Conservation (phyloP, 805 yeast species). For the Komagataella populi region DNA sequence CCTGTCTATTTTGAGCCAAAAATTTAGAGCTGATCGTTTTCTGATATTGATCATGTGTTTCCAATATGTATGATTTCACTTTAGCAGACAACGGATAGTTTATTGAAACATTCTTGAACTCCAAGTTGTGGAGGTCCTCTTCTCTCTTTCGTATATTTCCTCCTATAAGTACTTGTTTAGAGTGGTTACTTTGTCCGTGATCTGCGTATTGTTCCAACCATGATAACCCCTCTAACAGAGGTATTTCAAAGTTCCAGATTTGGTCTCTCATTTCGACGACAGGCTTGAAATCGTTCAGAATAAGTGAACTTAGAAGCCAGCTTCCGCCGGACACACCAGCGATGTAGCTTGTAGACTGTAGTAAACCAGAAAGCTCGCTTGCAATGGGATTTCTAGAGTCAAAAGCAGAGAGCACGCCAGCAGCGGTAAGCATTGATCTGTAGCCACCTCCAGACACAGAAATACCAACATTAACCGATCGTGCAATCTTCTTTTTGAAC, state of each 20-base stretch:
- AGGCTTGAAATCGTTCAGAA: slow-evolving; percentile 23
- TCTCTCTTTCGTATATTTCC: background rate
- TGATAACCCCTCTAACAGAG: slow-evolving; percentile 44
- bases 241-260: slow-evolving; percentile 29
- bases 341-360: slow-evolving; percentile 41
- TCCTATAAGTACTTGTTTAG: background rate
- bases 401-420: slow-evolving; percentile 38
- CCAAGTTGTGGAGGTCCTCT: background rate
- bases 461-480: slow-evolving; percentile 6
- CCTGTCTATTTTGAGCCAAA: background rate
- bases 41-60: background rate
- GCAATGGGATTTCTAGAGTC: slow-evolving; percentile 29
- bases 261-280: slow-evolving; percentile 13
- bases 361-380: slow-evolving; percentile 32
- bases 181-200: slow-evolving; percentile 4
- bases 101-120: background rate
- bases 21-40: background rate
- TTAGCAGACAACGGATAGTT: background rate
- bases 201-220: slow-evolving; percentile 22
- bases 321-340: slow-evolving; percentile 65
- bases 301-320: slow-evolving; percentile 46
- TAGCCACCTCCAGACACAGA: slow-evolving; percentile 41
- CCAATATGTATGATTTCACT: background rate
- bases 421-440: slow-evolving; percentile 46
- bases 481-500: background rate